Evolutionary conservation across 2,329 filamentous ascomycete species (phyloP).

Genomic region (Alternaria conjuncta): DNA sequence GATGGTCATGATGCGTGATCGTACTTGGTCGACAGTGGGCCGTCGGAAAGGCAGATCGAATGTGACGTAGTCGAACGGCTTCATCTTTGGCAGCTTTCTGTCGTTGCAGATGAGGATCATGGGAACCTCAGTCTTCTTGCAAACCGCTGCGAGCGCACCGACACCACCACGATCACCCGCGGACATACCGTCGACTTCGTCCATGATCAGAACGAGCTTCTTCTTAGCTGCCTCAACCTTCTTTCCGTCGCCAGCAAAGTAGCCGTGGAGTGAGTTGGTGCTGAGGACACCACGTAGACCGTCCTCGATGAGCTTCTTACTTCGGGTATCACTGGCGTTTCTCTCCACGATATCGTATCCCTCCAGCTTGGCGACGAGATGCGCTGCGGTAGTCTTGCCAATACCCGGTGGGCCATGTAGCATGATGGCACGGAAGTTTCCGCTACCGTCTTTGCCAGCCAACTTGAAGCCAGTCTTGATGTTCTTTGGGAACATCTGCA

Average conservation of each 20-base stretch:
- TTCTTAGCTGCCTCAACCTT: slow-evolving; percentile 81
- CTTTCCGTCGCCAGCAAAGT: slow-evolving; percentile 84
- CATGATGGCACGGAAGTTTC: slow-evolving; percentile 85
- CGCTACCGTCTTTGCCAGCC: slow-evolving; percentile 82
- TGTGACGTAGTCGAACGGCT: slow-evolving; percentile 87
- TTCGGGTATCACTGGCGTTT: slow-evolving; percentile 94
- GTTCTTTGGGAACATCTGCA: slow-evolving; percentile 79
- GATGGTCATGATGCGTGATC: slow-evolving; percentile 92
- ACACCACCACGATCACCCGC: slow-evolving; percentile 95
- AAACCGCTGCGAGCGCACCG: slow-evolving; percentile 89
- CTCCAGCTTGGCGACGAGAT: slow-evolving; percentile 89
- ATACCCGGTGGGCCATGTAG: slow-evolving; percentile 95
- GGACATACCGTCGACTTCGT: slow-evolving; percentile 99
- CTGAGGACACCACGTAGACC: slow-evolving; percentile 90
- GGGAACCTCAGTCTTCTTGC: slow-evolving; percentile 92
- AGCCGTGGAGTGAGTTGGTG: slow-evolving; percentile 90
- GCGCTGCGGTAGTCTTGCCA: slow-evolving; percentile 95
- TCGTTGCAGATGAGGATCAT: slow-evolving; percentile 99
- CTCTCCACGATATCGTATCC: slow-evolving; percentile 93
- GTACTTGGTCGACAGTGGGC: slow-evolving; percentile 88
- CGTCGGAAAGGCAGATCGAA: slow-evolving; percentile 87
- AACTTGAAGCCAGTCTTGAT: slow-evolving; percentile 83
- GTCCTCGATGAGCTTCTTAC: slow-evolving; percentile 91
- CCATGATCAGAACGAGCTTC: slow-evolving; percentile 96
- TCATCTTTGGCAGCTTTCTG: slow-evolving; percentile 92